These are phyloP conservation scores for Leccinum rimulosum DNA, from an alignment of 768 basidiomycete species.

Conservation along the genomic window DNA sequence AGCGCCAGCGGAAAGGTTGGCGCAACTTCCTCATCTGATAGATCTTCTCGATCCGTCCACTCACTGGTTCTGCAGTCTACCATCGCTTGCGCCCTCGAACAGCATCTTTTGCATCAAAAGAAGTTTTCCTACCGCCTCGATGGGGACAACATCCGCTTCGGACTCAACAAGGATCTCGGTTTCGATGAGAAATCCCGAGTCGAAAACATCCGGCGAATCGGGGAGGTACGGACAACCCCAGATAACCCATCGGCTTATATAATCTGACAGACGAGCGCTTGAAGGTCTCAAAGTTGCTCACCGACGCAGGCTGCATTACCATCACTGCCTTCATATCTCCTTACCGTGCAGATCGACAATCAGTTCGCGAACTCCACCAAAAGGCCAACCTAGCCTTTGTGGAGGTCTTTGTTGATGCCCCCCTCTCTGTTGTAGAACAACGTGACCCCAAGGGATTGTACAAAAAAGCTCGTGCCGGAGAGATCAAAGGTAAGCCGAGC, in stretches of 20 bases:
- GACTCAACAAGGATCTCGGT: slow-evolving; percentile 94
- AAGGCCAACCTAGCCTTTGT: slow-evolving; percentile 75
- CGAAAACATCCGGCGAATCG: slow-evolving; percentile 95
- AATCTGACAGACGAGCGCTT: slow-evolving; percentile 8
- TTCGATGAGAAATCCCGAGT: slow-evolving; percentile 90
- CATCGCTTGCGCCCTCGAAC: slow-evolving; percentile 94
- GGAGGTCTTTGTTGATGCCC: slow-evolving; percentile 95
- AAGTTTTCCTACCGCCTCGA: slow-evolving; percentile 91
- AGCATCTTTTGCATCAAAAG: slow-evolving; percentile 83
- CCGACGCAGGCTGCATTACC: slow-evolving; percentile 80
- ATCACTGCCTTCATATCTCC: slow-evolving; percentile 99
- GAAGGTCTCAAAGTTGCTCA: slow-evolving; percentile 92
- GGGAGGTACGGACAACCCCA: slow-evolving; percentile 60
- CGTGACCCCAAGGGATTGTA: slow-evolving; percentile 98
- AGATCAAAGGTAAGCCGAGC: slow-evolving; percentile 77
- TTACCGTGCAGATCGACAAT: slow-evolving; percentile 81
- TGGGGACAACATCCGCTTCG: slow-evolving; percentile 94
- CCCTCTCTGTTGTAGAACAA: slow-evolving; percentile 80
- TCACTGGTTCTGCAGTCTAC: slow-evolving; percentile 63
- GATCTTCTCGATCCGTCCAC: neutral
- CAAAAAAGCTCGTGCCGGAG: slow-evolving; percentile 92
- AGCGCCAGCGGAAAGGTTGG: slow-evolving; percentile 92
- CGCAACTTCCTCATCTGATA: neutral
- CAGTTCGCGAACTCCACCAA: slow-evolving; percentile 81
- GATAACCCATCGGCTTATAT: neutral